phyloP scores from a whole-genome alignment of 148 eudicot genomes.

The Vaccinium macrocarpon region DNA sequence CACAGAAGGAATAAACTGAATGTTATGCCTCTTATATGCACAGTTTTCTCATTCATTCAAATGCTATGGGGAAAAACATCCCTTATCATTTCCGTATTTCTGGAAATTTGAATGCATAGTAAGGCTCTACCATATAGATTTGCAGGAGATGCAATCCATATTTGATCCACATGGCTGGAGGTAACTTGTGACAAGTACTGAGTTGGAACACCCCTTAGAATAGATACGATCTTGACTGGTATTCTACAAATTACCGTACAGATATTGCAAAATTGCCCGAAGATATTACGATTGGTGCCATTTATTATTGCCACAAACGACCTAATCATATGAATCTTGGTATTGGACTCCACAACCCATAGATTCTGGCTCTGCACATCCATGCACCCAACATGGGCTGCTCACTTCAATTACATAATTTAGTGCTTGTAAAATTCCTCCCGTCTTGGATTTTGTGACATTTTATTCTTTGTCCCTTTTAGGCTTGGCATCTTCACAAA shows the following conservation, averaged over 20 bases:
- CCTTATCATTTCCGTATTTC: background rate
- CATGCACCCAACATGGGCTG: background rate
- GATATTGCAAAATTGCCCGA: too few species aligned
- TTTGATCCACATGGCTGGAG: background rate
- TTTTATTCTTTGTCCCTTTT: background rate
- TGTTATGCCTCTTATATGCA: background rate
- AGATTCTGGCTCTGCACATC: background rate
- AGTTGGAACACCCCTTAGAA: too few species aligned
- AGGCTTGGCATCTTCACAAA: constrained; percentile 88
- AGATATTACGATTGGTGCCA: background rate
- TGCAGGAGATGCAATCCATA: background rate
- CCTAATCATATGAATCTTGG: background rate
- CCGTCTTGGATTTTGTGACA: background rate
- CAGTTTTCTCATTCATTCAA: background rate
- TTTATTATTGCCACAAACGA: background rate
- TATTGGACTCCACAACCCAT: background rate
- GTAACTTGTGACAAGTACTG: too few species aligned
- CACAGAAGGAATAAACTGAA: background rate
- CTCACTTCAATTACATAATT: background rate
- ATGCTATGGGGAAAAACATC: background rate
- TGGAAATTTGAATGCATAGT: background rate
- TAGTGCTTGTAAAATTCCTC: background rate
- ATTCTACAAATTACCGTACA: too few species aligned
- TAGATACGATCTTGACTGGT: too few species aligned
- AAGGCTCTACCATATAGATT: background rate